phyloP scores from a whole-genome alignment of 176 grass and related monocot species.

The Avena atlantica region DNA sequence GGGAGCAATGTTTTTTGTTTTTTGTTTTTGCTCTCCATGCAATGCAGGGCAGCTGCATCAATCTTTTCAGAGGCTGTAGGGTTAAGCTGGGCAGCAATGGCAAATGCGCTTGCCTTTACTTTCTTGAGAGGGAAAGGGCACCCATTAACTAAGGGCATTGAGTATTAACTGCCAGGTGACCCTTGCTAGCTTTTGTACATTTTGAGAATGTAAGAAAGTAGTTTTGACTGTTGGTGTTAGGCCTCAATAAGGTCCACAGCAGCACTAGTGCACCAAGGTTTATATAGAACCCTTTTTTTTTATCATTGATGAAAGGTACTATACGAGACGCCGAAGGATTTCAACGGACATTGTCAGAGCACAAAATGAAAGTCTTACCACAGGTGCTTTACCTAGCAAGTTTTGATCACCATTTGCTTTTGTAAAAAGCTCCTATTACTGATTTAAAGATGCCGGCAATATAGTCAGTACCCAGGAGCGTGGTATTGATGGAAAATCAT shows the following conservation, averaged over 20 bases:
- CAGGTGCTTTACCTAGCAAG: slow-evolving; percentile 45
- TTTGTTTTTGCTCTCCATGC: slow-evolving; percentile 37
- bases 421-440: slow-evolving; percentile 47
- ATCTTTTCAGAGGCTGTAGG: slow-evolving; percentile 54
- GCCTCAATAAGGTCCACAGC: slow-evolving; percentile 26
- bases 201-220: slow-evolving; percentile 53
- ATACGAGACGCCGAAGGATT: slow-evolving; percentile 32
- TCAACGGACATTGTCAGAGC: slow-evolving; percentile 40
- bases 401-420: slow-evolving; percentile 42
- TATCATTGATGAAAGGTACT: slow-evolving; percentile 43
- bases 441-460: slow-evolving; percentile 61
- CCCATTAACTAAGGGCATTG: slow-evolving; percentile 41
- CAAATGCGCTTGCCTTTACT: slow-evolving; percentile 60
- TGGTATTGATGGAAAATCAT: slow-evolving; percentile 64
- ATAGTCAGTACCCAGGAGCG: slow-evolving; percentile 55
- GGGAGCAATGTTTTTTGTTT: slow-evolving; percentile 43
- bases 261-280: neutral
- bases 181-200: slow-evolving; percentile 47
- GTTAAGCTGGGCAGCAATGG: slow-evolving; percentile 46
- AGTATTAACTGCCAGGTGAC: slow-evolving; percentile 46
- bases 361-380: slow-evolving; percentile 46
- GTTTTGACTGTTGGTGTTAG: slow-evolving; percentile 40
- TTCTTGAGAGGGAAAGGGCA: slow-evolving; percentile 48
- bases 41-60: slow-evolving; percentile 32
- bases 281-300: slow-evolving; percentile 16